These are phyloP conservation scores for Musa troglodytarum DNA, from an alignment of 176 grass and related monocot genomes.

Conservation along the genomic window DNA sequence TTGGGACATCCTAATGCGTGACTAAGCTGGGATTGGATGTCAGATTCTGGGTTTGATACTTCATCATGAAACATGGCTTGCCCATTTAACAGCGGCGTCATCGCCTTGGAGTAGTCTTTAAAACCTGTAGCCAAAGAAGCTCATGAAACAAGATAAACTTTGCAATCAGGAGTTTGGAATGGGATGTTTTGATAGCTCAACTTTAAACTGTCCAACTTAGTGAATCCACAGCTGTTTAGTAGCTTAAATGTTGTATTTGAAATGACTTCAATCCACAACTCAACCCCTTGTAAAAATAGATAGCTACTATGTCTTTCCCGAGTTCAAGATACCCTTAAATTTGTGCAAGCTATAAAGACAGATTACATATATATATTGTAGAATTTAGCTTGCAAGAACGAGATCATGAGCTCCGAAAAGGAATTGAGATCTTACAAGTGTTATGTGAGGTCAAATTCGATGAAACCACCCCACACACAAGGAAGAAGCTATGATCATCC, in stretches of 20 bases:
- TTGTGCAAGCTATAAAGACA: neutral
- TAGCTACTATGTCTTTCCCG: too few relatives aligned
- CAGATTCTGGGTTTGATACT: constrained; percentile 15
- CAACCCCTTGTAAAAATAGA: too few relatives aligned
- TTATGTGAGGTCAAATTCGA: constrained; percentile 51
- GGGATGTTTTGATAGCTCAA: neutral
- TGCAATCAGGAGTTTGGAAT: too few relatives aligned
- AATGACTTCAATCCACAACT: neutral
- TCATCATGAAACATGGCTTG: constrained; percentile 38
- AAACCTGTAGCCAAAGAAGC: neutral
- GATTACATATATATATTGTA: neutral
- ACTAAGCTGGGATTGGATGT: constrained; percentile 70
- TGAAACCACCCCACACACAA: constrained; percentile 54
- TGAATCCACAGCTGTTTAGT: neutral
- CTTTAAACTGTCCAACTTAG: neutral
- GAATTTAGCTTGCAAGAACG: neutral
- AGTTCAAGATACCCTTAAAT: neutral
- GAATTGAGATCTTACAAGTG: constrained; percentile 44
- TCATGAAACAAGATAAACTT: neutral
- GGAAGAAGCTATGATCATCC: constrained; percentile 45
- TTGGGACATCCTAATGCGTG: constrained; percentile 66
- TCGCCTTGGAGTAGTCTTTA: constrained; percentile 6
- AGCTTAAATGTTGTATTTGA: neutral
- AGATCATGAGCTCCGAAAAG: neutral
- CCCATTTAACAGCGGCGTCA: neutral